These are phyloP conservation scores for Candida ipomoeae DNA, from an alignment of 805 yeast genomes.

Conservation along the genomic window DNA sequence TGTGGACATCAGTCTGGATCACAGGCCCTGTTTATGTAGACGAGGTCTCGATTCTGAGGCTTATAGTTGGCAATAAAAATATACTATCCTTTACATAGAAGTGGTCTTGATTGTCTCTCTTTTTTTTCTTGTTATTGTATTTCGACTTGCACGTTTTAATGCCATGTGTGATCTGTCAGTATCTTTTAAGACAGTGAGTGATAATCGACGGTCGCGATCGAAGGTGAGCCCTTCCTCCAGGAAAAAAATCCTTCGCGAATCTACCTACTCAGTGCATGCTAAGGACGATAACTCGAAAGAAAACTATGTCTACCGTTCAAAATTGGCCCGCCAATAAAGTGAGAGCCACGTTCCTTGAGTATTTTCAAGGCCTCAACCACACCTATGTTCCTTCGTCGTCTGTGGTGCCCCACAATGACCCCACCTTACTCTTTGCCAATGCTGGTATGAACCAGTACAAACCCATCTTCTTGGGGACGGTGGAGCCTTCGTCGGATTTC, in stretches of 20 bases:
- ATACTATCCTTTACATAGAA: no score
- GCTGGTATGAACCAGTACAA: slow-evolving; percentile 99
- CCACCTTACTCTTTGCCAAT: slow-evolving; percentile 91
- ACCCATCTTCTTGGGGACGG: slow-evolving; percentile 95
- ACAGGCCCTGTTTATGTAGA: not conserved
- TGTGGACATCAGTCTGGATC: not conserved
- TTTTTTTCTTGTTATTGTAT: no score
- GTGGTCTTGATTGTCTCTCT: no score
- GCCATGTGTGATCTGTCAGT: not conserved
- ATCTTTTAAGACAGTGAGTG: not conserved
- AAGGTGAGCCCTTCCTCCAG: not conserved
- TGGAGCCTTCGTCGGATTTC: slow-evolving; percentile 89
- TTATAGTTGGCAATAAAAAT: not conserved
- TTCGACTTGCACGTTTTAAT: not conserved
- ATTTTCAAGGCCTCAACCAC: slow-evolving; percentile 65
- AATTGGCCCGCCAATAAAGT: slow-evolving; percentile 51
- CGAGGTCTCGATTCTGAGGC: not conserved
- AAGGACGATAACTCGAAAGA: slow-evolving; percentile 16
- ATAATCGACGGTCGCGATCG: not conserved
- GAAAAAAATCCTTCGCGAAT: slow-evolving; percentile 9
- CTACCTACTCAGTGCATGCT: slow-evolving; percentile 11
- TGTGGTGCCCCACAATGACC: slow-evolving; percentile 96
- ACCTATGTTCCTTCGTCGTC: slow-evolving; percentile 88
- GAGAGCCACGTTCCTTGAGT: slow-evolving; percentile 82
- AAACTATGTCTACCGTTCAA: slow-evolving; percentile 14